Evolutionary conservation across 192 early-diverging fungal genomes (phyloP).

Genomic region (Gonapodya prolifera): DNA sequence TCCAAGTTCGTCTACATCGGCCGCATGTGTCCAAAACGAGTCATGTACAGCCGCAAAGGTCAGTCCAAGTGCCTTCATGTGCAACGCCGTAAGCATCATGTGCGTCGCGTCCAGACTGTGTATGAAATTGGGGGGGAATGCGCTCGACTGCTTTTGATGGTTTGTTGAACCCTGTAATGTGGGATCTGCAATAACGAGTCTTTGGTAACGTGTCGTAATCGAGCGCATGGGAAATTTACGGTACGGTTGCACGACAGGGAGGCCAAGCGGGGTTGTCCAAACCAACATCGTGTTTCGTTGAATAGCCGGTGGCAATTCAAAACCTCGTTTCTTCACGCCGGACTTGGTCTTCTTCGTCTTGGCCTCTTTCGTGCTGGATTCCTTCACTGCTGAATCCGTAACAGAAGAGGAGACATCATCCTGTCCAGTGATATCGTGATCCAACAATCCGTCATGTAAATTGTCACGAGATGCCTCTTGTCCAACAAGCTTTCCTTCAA

Average conservation of each 20-base stretch:
- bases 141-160: constrained; percentile 79
- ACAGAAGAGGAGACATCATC: background rate
- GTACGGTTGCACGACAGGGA: constrained; percentile 96
- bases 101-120: constrained; percentile 95
- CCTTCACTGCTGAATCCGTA: constrained; percentile 9
- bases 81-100: constrained; percentile 87
- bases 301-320: constrained; percentile 1
- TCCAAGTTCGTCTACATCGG: constrained; percentile 77
- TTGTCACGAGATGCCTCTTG: constrained; percentile 12
- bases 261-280: constrained; percentile 90
- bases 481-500: background rate
- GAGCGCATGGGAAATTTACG: constrained; percentile 48
- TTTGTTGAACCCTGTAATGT: constrained; percentile 67
- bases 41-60: constrained; percentile 94
- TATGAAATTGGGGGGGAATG: constrained; percentile 98
- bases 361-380: constrained; percentile 8
- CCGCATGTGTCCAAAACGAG: constrained; percentile 96
- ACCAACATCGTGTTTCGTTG: constrained; percentile 59
- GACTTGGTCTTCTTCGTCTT: background rate
- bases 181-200: constrained; percentile 57
- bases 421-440: background rate
- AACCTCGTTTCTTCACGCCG: background rate
- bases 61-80: constrained; percentile 62
- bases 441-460: constrained; percentile 12
- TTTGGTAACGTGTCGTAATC: constrained; percentile 62